Evolutionary conservation across 2,329 filamentous ascomycete species (phyloP).

Genomic region (Neopestalotiopsis sp.): DNA sequence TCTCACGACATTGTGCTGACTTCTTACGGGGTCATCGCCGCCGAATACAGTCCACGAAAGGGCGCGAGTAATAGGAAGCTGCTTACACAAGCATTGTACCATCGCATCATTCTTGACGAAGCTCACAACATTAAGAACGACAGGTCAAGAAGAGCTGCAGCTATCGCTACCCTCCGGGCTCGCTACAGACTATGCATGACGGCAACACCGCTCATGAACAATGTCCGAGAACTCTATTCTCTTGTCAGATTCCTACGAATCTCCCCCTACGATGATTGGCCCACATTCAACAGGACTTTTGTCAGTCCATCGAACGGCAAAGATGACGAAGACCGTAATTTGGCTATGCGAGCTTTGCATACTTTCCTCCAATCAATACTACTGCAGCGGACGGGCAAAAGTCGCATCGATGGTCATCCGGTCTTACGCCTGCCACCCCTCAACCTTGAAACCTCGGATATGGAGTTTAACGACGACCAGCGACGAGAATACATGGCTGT

Average conservation of each 20-base stretch:
- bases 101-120: constrained; percentile 81
- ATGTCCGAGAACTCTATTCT: constrained; percentile 78
- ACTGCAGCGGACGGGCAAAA: constrained; percentile 82
- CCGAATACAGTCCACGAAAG: constrained; percentile 68
- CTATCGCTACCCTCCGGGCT: constrained; percentile 64
- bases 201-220: constrained; percentile 91
- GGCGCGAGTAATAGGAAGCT: constrained; percentile 58
- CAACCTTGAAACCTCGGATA: constrained; percentile 63
- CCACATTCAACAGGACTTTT: constrained; percentile 62
- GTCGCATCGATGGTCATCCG: constrained; percentile 79
- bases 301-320: constrained; percentile 35
- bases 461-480: constrained; percentile 72
- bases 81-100: constrained; percentile 65
- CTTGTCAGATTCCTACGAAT: constrained; percentile 81
- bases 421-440: constrained; percentile 74
- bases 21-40: constrained; percentile 75
- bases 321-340: constrained; percentile 57
- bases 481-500: constrained; percentile 68
- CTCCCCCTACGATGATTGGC: constrained; percentile 72
- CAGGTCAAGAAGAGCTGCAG: constrained; percentile 65
- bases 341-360: constrained; percentile 73
- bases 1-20: constrained; percentile 78
- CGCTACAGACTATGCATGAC: constrained; percentile 77
- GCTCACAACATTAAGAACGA: constrained; percentile 85
- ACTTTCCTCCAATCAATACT: constrained; percentile 81